Conservation (phyloP, 2,329 filamentous ascomycete genomes). For the Pseudocercospora cruenta region DNA sequence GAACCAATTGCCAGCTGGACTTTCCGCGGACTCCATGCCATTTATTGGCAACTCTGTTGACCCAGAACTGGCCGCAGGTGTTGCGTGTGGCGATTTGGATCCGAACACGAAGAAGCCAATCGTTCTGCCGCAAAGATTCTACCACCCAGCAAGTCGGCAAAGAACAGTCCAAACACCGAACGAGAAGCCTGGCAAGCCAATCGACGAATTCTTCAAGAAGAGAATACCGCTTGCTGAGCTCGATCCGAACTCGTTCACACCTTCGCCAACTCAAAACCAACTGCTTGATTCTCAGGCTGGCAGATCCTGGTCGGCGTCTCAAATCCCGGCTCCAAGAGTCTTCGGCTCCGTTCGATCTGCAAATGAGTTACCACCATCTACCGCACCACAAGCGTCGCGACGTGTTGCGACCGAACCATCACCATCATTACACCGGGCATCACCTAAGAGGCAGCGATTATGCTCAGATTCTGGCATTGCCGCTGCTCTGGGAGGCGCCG, state of each 20-base stretch:
- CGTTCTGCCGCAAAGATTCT: constrained; percentile 41
- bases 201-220: constrained; percentile 68
- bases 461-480: constrained; percentile 46
- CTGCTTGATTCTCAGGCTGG: constrained; percentile 59
- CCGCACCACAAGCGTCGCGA: constrained; percentile 48
- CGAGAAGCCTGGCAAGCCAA: constrained; percentile 63
- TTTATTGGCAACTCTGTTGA: constrained; percentile 70
- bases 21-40: constrained; percentile 71
- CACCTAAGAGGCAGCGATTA: constrained; percentile 35
- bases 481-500: constrained; percentile 33
- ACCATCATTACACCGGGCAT: constrained; percentile 15
- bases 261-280: constrained; percentile 66
- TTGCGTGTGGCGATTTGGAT: constrained; percentile 81
- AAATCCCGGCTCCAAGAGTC: constrained; percentile 41
- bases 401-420: constrained; percentile 43
- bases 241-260: constrained; percentile 68
- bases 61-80: constrained; percentile 68
- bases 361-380: constrained; percentile 40
- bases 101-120: constrained; percentile 81
- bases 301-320: constrained; percentile 59
- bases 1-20: constrained; percentile 65
- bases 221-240: constrained; percentile 68
- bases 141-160: constrained; percentile 33
- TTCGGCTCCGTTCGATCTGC: constrained; percentile 23
- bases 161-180: constrained; percentile 48